Base-by-base conservation (phyloP, 1,139 yeast genomes). In the Eremothecium coryli region DNA sequence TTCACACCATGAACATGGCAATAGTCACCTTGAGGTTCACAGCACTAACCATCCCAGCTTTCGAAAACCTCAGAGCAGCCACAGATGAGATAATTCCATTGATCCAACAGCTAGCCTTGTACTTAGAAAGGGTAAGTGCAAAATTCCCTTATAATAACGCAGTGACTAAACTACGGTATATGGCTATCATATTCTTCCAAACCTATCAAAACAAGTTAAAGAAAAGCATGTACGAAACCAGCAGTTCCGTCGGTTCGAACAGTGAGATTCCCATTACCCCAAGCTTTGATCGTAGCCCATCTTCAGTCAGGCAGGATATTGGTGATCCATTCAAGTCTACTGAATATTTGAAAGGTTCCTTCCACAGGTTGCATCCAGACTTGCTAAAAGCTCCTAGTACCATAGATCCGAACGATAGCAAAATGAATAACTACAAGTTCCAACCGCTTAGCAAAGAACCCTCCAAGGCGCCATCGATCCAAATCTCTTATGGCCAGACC, bases 1-100 rank as follows among this genome's bases (percentile, higher is more conserved):
- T 80, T 31, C 80, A 77, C 50, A 74, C 82, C 2, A 75, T 76
- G 0, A 82, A 85, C 8, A 72, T 76, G 65, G 35, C 48, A 18
- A 58, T 80, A 11, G 59, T 79, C 35, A 65, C 82, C 41, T 60
- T 78, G 32, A 60, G 85, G 23, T 76, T 69, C 44, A 58, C 76
- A 36, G 67, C 71, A 12, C 52, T 76, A 24, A 68, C 77, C 4
- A 61, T 74, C 10, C 78, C 82, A 1, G 64, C 70, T 21, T 66
- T 71, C 38, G 65, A 52, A 26, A 60, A 53, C 25, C 64, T 51
- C 33, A 69, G 68, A 31, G 60, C 70, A 31, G 70, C 74, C 5
- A 76, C 82, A 0, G 62, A 64, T 15, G 61, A 63, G 23, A 70
- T 75, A 3, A 58, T 76, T 18, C 47, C 57, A 1, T 50, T 60